A percentile compares a stretch with the other conserved stretches of the same genome.
phyloP scores from a whole-genome alignment of 352 stramenopile species.

The Phytophthora melonis region DNA sequence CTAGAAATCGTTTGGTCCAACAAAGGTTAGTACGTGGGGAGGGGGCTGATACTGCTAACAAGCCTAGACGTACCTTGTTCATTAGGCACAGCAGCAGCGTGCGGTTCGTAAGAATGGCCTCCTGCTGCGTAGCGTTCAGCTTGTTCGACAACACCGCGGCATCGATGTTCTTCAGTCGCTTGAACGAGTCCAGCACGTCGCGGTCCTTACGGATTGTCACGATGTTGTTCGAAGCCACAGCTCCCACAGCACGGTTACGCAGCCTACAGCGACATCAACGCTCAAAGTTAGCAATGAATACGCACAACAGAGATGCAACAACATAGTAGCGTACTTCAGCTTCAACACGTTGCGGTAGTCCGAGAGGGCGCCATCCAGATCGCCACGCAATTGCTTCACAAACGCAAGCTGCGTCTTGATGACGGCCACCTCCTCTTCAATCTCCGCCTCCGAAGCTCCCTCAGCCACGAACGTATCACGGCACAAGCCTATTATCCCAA shows the following conservation, averaged over 20 bases:
- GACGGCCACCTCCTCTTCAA: constrained; percentile 77
- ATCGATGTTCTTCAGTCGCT: constrained; percentile 80
- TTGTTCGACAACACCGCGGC: constrained; percentile 65
- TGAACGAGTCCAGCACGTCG: constrained; percentile 87
- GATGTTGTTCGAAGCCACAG: constrained; percentile 85
- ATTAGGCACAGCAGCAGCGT: constrained; percentile 77
- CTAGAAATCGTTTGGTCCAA: constrained; percentile 34
- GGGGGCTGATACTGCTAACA: neutral
- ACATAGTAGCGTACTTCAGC: constrained; percentile 64
- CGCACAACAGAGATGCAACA: neutral
- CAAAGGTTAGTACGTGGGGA: neutral
- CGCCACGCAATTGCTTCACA: constrained; percentile 82
- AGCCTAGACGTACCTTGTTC: constrained; percentile 61
- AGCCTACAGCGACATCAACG: constrained; percentile 45
- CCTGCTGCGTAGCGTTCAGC: constrained; percentile 64
- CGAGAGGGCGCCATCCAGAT: constrained; percentile 71
- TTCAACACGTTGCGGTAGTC: constrained; percentile 86
- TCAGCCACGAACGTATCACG: constrained; percentile 69
- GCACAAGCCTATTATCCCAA: constrained; percentile 59
- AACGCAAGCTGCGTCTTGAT: constrained; percentile 81
- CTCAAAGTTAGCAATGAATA: constrained; percentile 14
- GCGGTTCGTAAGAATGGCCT: constrained; percentile 79
- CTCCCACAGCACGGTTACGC: constrained; percentile 66
- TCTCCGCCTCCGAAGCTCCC: constrained; percentile 58
- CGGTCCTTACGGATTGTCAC: constrained; percentile 81